Percentiles rank a stretch among this genome's conserved stretches.
phyloP scores from a whole-genome alignment of 805 yeast species.

The Candida bentonensis region DNA sequence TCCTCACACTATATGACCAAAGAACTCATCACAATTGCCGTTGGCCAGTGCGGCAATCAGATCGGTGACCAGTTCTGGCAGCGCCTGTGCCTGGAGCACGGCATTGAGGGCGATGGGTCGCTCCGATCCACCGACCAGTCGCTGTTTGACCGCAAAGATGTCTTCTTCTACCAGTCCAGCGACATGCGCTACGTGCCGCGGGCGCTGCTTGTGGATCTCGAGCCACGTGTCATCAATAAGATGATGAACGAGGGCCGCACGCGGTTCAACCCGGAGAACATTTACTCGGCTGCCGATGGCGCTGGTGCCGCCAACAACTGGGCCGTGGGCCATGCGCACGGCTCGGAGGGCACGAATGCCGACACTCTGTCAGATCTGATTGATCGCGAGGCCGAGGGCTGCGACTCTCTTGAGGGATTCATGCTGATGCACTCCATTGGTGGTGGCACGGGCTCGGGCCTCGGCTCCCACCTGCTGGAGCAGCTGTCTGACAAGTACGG shows the following conservation, averaged over 20 bases:
- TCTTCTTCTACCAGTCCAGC: constrained; percentile 57
- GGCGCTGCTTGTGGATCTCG: constrained; percentile 72
- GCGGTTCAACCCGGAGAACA: constrained; percentile 61
- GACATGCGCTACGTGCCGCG: constrained; percentile 77
- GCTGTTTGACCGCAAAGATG: constrained; percentile 54
- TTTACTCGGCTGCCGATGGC: constrained; percentile 68
- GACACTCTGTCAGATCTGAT: constrained; percentile 73
- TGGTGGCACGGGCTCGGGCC: constrained; percentile 97
- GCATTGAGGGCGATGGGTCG: constrained; percentile 55
- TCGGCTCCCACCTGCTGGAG: constrained; percentile 75
- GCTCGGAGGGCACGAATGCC: constrained; percentile 39
- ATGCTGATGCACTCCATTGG: constrained; percentile 90
- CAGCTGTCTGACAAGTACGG: constrained; percentile 65
- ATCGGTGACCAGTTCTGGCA: constrained; percentile 89
- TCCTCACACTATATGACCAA: constrained; percentile 13
- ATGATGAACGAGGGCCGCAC: constrained; percentile 28
- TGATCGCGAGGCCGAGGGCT: constrained; percentile 79
- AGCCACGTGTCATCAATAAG: constrained; percentile 66
- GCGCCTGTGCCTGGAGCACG: constrained; percentile 78
- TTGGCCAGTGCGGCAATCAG: constrained; percentile 95
- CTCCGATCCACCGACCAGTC: constrained; percentile 17
- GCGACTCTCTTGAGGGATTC: constrained; percentile 82
- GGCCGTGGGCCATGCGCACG: constrained; percentile 80
- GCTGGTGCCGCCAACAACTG: constrained; percentile 95
- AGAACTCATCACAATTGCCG: constrained; percentile 24